Base-by-base conservation (phyloP, 208 protist genomes). In the Wallacemonas rigidus region DNA sequence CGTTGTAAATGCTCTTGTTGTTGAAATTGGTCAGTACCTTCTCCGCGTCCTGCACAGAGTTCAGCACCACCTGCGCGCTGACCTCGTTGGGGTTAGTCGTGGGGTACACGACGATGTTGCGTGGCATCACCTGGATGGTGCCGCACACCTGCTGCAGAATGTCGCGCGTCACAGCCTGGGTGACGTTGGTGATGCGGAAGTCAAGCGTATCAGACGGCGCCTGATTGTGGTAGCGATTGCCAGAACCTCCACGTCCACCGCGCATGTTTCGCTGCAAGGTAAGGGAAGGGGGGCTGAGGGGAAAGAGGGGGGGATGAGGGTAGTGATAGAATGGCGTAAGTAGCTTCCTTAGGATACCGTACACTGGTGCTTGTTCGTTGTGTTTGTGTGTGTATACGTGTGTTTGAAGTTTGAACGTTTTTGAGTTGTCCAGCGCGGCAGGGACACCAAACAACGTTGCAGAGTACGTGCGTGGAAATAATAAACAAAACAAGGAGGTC, bases 1-100 rank as follows among this genome's bases (percentile, higher is more conserved):
- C 87, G 71, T 92, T 91, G 79, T 90, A 97, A 72, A 97, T 97
- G 77, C 93, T 92, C 56, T 85, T 89, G 76, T 89, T 86, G 77
- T 95, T 94, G 15, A 94, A 80, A 50, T 69, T 83, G 15, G 76
- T 75, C 77, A 90, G 86, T 26, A 87, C 89, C 45, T 80, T 80
- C 71, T 93, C 81, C 12, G 92, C 88, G 36, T 83, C 76, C 48
- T 83, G 83, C 43, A 65, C 60, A 3, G 60, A 65, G 40, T 45
- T 69, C 75, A 91, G 82, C 17, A 75, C 69, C 54, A 97, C 94
- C 74, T 93, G 89, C 9, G 80, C 92, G 67, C 87, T 79, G 60
- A 95, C 92, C 71, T 94, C 89, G 75, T 80, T 83, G 5, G 82
- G 79, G 69, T 79, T 84, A 17, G 77, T 75, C 5, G 82, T 85